phyloP scores from a whole-genome alignment of 1,284 basidiomycete species.

The Chiua sp. region DNA sequence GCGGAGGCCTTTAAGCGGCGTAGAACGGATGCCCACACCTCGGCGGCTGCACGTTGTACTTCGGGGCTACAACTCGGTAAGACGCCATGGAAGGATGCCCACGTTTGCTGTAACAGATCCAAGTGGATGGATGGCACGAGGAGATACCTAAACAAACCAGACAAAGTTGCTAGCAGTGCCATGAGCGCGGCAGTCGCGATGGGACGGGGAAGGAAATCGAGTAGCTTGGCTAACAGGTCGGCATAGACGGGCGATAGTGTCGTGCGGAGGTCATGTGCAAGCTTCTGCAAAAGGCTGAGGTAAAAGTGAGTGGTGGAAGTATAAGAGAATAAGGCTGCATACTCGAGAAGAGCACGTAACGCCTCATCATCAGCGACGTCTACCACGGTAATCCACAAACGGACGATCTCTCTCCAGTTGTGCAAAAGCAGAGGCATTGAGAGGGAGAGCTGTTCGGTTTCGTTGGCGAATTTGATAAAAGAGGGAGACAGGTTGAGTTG shows the following conservation, averaged over 20 bases:
- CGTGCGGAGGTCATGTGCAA: constrained; percentile 75
- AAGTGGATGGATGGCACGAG: constrained; percentile 61
- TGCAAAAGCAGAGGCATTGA: constrained; percentile 85
- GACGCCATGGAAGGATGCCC: constrained; percentile 53
- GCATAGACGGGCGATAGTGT: constrained; percentile 67
- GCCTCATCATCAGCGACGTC: constrained; percentile 70
- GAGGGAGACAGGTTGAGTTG: constrained; percentile 81
- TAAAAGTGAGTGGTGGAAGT: constrained; percentile 17
- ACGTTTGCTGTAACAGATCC: constrained; percentile 61
- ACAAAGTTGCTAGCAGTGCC: constrained; percentile 66
- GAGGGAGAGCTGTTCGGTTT: constrained; percentile 64
- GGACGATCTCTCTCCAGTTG: constrained; percentile 73
- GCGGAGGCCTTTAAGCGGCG: constrained; percentile 64
- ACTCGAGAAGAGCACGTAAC: constrained; percentile 74
- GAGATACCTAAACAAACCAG: constrained; percentile 71
- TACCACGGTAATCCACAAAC: constrained; percentile 63
- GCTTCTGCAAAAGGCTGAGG: constrained; percentile 71
- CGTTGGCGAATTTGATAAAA: constrained; percentile 74
- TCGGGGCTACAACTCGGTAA: constrained; percentile 67
- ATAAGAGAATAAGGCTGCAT: constrained; percentile 33
- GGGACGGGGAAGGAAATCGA: constrained; percentile 61
- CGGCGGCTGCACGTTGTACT: constrained; percentile 72
- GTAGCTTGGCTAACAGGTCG: constrained; percentile 55
- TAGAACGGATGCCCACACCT: constrained; percentile 78
- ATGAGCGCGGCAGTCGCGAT: constrained; percentile 66